Evolutionary conservation across 1,284 basidiomycete genomes (phyloP), one percentile per base, ranked within the genome.

Genomic region (Sanguinoderma infundibulare): DNA sequence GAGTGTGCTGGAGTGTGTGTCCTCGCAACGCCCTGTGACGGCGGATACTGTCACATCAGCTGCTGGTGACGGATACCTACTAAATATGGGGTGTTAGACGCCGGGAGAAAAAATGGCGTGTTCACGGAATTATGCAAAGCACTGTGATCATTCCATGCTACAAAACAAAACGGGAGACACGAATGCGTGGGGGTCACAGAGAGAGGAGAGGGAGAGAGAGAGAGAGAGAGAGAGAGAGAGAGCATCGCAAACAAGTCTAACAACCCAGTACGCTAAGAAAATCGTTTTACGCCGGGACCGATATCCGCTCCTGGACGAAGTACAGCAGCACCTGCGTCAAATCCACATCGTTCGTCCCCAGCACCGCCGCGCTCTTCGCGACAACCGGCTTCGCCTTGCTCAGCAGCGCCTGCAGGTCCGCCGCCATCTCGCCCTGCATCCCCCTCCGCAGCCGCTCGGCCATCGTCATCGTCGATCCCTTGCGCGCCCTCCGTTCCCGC

Each of bases 351-450:
- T 71, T 70, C 36, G 72, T 72, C 58, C 76, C 78, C 54, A 79
- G 77, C 57, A 82, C 68, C 55, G 81, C 69, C 57, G 84, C 77
- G 67, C 83, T 84, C 71, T 88, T 87, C 28, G 75, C 79, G 24
- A 90, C 75, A 46, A 89, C 73, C 1, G 83, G 81, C 68, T 83
- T 85, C n/a, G 87, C 81, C 67, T 86, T 89, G 63, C 77, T 82
- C 73, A 94, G 64, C 69, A 94, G 75, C 9, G 82, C 79, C 67
- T 87, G 85, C 58, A 94, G 68, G 73, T 95, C 93, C 2, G 81
- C 81, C 46, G 86, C 86, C 81, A 95, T 87, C 77, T 94, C 91
- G 1, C 89, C 87, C 14, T 89, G 86, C 83, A 91, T 87, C 0
- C 90, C 88, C 66, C 90, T 78, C 65, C 89, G 78, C 66, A 91